phyloP scores from a whole-genome alignment of 2,329 filamentous ascomycete genomes.

The Fusarium tuaranense region DNA sequence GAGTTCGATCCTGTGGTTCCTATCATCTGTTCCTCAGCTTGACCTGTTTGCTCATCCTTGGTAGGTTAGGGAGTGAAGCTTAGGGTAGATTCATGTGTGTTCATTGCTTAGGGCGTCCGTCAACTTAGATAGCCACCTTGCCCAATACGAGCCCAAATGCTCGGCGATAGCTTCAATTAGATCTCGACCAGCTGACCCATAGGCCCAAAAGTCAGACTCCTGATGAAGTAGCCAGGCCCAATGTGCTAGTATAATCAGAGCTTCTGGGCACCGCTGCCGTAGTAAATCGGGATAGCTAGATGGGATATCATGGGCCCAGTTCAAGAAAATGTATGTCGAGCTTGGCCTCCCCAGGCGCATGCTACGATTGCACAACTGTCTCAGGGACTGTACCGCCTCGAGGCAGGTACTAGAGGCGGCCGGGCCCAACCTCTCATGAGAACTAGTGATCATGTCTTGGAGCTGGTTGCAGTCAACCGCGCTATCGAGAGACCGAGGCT shows the following conservation, averaged over 20 bases:
- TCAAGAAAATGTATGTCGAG: too few species aligned
- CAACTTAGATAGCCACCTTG: background rate
- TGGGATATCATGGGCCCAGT: background rate
- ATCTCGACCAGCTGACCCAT: background rate
- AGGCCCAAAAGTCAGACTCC: background rate
- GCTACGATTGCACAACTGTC: too few species aligned
- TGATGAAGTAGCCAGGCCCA: background rate
- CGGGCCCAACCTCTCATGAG: too few species aligned
- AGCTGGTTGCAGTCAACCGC: too few species aligned
- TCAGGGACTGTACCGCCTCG: too few species aligned
- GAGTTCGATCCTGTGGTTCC: too few species aligned
- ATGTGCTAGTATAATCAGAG: background rate
- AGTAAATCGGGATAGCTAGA: rapidly evolving
- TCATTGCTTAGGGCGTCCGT: background rate
- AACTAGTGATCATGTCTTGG: too few species aligned
- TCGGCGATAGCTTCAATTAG: background rate
- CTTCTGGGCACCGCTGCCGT: background rate
- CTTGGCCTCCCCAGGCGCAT: too few species aligned
- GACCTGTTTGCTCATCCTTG: background rate
- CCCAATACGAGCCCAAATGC: background rate
- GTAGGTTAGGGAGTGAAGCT: background rate
- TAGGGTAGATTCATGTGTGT: background rate
- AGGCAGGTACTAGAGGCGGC: too few species aligned
- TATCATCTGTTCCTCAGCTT: too few species aligned
- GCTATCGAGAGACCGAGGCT: too few species aligned